Evolutionary conservation across 345 rosid species (phyloP).

Genomic region (Mangifera indica): DNA sequence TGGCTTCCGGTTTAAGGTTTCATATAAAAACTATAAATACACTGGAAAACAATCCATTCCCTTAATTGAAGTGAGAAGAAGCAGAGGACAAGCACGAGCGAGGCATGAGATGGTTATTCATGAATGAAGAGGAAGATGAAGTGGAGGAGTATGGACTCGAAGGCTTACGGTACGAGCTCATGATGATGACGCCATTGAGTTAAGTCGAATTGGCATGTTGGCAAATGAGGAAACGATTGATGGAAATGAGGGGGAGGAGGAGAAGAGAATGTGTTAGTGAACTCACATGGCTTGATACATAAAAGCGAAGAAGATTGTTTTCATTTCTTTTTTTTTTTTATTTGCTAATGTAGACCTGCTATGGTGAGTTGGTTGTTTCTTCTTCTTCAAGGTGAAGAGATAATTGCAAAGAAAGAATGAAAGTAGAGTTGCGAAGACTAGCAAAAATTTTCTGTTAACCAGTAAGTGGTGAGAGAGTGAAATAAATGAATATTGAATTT

Average conservation of each 20-base stretch:
- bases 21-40: no score
- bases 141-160: conserved; percentile 74
- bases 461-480: conserved; percentile 24
- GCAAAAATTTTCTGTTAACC: conserved; percentile 8
- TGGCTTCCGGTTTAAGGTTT: no score
- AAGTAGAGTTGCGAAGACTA: conserved; percentile 21
- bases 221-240: conserved; percentile 20
- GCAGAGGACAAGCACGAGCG: conserved; percentile 76
- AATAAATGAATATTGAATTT: conserved; percentile 19
- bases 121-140: conserved; percentile 69
- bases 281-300: conserved; percentile 58
- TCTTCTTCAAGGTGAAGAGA: conserved; percentile 63
- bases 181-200: conserved; percentile 70
- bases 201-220: conserved; percentile 43
- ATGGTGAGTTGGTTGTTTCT: conserved; percentile 45
- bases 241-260: conserved; percentile 15
- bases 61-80: no score
- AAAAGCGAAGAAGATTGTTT: conserved; percentile 50
- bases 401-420: conserved; percentile 40
- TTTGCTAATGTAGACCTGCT: conserved; percentile 15
- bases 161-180: conserved; percentile 75
- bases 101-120: conserved; percentile 59
- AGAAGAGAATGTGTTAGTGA: no score
- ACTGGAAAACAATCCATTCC: no score
- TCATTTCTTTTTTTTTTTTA: conserved; percentile 6